phyloP scores from a whole-genome alignment of 2,329 filamentous ascomycete species.

The Verticillium dahliae region DNA sequence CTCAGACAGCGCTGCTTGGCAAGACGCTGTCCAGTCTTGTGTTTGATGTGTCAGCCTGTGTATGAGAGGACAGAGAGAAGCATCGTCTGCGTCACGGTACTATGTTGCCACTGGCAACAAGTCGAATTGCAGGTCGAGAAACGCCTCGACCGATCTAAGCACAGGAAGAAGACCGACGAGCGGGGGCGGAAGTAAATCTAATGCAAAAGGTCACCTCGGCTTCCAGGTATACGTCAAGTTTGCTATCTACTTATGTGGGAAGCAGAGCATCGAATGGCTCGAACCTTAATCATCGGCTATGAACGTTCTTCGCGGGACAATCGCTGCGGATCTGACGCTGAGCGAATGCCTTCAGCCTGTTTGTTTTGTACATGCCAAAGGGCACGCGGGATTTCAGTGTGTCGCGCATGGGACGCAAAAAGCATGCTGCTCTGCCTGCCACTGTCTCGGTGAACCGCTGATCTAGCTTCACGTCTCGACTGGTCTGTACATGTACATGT shows the following conservation, averaged over 20 bases:
- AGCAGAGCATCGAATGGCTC: background rate
- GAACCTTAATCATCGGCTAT: no score
- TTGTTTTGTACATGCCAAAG: background rate
- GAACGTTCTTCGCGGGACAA: no score
- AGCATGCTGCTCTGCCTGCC: background rate
- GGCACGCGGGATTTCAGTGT: background rate
- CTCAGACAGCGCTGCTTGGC: background rate
- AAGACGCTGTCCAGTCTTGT: background rate
- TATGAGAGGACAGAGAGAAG: background rate
- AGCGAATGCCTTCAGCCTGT: no score
- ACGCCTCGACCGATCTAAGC: background rate
- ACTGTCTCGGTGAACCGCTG: background rate
- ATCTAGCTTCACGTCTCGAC: background rate
- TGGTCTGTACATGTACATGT: no score
- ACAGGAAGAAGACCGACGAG: background rate
- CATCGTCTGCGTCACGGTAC: background rate
- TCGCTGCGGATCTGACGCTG: no score
- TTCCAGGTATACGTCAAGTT: background rate
- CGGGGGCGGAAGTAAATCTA: background rate
- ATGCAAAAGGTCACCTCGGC: background rate
- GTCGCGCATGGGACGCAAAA: background rate
- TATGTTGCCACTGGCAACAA: background rate
- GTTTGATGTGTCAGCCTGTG: background rate
- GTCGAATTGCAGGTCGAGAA: background rate
- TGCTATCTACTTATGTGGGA: background rate